A percentile compares a stretch with the other conserved stretches of the same genome.
phyloP scores from a whole-genome alignment of 2,329 filamentous ascomycete genomes.

The Alternaria hordeiaustralica region DNA sequence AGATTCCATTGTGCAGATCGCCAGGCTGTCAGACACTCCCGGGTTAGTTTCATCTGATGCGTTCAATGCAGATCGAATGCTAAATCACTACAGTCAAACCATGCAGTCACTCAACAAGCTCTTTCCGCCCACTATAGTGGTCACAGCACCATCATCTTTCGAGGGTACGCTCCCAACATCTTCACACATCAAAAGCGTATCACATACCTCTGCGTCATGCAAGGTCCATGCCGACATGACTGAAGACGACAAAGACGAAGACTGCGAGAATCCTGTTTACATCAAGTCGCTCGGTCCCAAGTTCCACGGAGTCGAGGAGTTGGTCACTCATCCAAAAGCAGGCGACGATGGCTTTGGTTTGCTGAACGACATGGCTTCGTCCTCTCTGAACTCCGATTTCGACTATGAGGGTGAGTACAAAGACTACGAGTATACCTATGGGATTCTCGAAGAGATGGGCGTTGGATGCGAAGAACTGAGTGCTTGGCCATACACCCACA shows the following conservation, averaged over 20 bases:
- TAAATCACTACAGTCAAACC: background rate
- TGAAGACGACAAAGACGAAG: background rate
- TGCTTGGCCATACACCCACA: background rate
- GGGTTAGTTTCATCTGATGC: background rate
- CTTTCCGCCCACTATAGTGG: background rate
- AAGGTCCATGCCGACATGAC: background rate
- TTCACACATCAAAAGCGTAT: rapidly evolving
- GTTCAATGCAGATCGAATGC: background rate
- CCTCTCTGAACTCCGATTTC: background rate
- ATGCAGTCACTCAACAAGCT: background rate
- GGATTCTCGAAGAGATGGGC: background rate
- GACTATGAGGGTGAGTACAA: background rate
- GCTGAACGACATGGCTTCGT: background rate
- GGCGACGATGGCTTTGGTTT: background rate
- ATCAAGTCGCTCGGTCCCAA: background rate
- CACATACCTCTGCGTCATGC: rapidly evolving
- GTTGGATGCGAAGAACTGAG: background rate
- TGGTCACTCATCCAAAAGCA: background rate
- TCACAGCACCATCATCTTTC: background rate
- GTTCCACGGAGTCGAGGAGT: background rate
- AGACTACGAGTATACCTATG: background rate
- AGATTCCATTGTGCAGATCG: background rate
- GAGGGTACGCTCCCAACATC: background rate
- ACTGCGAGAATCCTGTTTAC: background rate
- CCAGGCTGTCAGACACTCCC: background rate